Percentiles rank a stretch among this genome's conserved stretches.
Conservation (phyloP, 352 stramenopile genomes). For the Globisporangium barbulae region DNA sequence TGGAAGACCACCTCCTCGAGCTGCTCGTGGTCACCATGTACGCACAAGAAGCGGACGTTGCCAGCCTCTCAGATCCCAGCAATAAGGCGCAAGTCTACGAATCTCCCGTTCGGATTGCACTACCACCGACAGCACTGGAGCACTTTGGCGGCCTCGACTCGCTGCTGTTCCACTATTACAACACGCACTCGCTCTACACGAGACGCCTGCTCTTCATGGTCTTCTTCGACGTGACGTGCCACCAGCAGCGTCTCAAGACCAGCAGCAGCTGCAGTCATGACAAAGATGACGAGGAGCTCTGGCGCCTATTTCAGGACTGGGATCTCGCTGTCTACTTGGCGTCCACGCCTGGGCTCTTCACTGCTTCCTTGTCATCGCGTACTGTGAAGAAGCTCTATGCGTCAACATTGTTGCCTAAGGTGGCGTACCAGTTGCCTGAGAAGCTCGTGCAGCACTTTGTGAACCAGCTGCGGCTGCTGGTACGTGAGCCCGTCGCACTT, state of each 20-base stretch:
- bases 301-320: conserved; percentile 8
- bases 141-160: conserved; percentile 16
- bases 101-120: neutral
- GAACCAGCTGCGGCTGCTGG: conserved; percentile 31
- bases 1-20: conserved; percentile 10
- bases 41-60: conserved; percentile 6
- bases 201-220: conserved; percentile 18
- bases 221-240: conserved; percentile 21
- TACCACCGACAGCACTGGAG: conserved; percentile 9
- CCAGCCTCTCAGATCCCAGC: neutral
- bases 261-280: neutral
- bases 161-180: conserved; percentile 15
- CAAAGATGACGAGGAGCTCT: conserved; percentile 9
- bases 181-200: neutral
- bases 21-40: conserved; percentile 19
- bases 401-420: conserved; percentile 5
- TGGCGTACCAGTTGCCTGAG: conserved; percentile 28
- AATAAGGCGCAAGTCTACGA: no score
- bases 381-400: conserved; percentile 26
- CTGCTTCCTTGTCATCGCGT: conserved; percentile 8
- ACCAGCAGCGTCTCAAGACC: conserved; percentile 4
- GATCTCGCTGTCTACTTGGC: conserved; percentile 9
- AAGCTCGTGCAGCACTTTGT: conserved; percentile 37
- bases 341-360: conserved; percentile 3
- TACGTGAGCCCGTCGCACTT: conserved; percentile 4